These are phyloP conservation scores for Ajuga chamaepitys DNA, from an alignment of 257 asterid genomes.

Conservation along the genomic window DNA sequence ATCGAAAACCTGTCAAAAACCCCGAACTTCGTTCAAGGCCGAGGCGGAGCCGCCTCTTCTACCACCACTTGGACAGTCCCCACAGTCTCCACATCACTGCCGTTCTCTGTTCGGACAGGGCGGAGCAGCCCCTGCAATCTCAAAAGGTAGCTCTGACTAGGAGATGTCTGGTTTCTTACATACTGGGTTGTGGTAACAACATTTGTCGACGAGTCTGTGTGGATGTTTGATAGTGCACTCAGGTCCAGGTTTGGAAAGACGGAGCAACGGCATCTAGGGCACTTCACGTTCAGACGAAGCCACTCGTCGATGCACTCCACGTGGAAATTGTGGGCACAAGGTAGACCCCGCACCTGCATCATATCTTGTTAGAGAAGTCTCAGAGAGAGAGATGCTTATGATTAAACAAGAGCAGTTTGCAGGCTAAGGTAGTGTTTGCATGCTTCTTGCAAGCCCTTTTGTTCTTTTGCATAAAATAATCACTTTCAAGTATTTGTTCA, in stretches of 20 bases:
- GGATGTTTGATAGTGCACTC: conserved; percentile 76
- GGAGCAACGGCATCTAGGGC: conserved; percentile 96
- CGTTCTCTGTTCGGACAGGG: conserved; percentile 38
- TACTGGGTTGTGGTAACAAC: conserved; percentile 54
- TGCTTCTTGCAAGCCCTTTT: too few species aligned
- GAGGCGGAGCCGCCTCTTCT: conserved; percentile 31
- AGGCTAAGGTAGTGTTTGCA: too few species aligned
- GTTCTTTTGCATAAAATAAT: too few species aligned
- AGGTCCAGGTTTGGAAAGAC: conserved; percentile 93
- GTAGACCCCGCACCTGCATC: conserved; percentile 89
- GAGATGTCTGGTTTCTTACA: conserved; percentile 56
- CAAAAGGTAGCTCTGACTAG: conserved; percentile 70
- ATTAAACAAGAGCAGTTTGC: too few species aligned
- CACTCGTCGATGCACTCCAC: conserved; percentile 97
- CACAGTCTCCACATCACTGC: conserved; percentile 26
- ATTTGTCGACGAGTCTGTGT: conserved; percentile 43
- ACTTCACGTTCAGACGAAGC: conserved; percentile 85
- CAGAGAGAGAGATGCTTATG: background rate
- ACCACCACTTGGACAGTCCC: conserved; percentile 45
- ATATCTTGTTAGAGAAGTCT: background rate
- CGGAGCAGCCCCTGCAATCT: conserved; percentile 80
- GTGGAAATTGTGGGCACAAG: conserved; percentile 97
- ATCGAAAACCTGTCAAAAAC: background rate
- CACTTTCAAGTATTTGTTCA: too few species aligned
- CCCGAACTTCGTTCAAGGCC: conserved; percentile 19